Evolutionary conservation across 2,329 filamentous ascomycete species (phyloP).

Genomic region (Ceratocystis papillata): DNA sequence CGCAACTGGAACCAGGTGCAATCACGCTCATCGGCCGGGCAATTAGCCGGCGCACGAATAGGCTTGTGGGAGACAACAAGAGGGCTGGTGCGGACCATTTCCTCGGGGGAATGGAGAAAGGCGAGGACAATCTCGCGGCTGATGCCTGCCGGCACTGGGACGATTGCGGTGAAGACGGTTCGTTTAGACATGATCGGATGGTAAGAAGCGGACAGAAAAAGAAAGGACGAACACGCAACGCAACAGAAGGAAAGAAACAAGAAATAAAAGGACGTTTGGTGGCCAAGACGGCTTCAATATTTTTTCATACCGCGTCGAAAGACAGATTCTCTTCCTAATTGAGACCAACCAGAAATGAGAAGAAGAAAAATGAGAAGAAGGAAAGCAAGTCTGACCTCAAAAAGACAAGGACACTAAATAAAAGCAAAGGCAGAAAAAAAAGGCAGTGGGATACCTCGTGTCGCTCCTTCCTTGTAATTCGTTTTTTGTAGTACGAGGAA

Average conservation of each 20-base stretch:
- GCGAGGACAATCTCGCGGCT: slow-evolving; percentile 59
- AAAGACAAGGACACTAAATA: no score
- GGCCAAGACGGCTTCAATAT: not conserved
- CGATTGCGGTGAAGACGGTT: slow-evolving; percentile 64
- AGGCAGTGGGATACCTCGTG: not conserved
- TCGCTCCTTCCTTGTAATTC: not conserved
- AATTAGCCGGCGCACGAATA: slow-evolving; percentile 56
- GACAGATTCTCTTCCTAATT: not conserved
- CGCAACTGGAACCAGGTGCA: slow-evolving; percentile 70
- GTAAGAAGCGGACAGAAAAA: slow-evolving; percentile 9
- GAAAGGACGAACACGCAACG: not conserved
- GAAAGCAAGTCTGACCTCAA: not conserved
- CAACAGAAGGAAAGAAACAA: not conserved
- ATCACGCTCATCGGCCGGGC: slow-evolving; percentile 55
- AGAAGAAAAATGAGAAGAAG: not conserved
- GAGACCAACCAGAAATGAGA: not conserved
- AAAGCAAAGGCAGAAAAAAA: no score
- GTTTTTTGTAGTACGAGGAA: not conserved
- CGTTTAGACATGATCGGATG: slow-evolving; percentile 52
- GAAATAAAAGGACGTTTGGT: not conserved
- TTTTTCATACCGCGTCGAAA: not conserved
- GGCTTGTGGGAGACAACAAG: slow-evolving; percentile 61
- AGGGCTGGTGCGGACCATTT: slow-evolving; percentile 83
- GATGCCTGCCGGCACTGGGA: slow-evolving; percentile 60
- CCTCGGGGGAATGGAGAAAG: slow-evolving; percentile 65